Evolutionary conservation across 305 asterid species (phyloP), one percentile per base, ranked within the genome.

Genomic region (Fraxinus albicans): DNA sequence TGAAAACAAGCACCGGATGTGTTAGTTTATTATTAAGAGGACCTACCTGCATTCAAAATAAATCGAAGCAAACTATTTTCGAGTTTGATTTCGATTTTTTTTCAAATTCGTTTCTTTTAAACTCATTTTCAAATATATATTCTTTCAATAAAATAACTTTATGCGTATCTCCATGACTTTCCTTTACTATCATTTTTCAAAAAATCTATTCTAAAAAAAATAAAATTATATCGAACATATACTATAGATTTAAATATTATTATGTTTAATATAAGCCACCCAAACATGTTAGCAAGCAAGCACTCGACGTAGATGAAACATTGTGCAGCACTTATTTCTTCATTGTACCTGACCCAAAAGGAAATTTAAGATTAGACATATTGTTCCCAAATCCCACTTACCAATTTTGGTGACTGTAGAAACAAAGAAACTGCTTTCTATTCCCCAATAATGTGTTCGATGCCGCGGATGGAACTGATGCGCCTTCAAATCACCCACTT

Each of bases 291-390:
- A 53, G 63, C 63, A 40, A 40, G 50, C 50, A 9, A 40, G 50
- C 50, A 40, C 50, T 40, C 50, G 3, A 40, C 50, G 15, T 8
- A 1, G 50, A 53, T 53, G 23, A 17, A 53, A 53, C 65, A 47
- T 47, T 47, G 60, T 47, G 60, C 60, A 13, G 29, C 72, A 21
- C 72, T 60, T 60, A 25, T 60, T 60, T 19, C 72, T 63, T 63
- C 73, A 9, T 23, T 21, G 33, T 23, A 19, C 1, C 17, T 8
- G 12, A 19, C 70, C 70, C 8, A 65, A 65, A 8, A 10, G 33
- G 34, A 65, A 23, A 65, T 81, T 76, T 79, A 53, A 82, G 93
- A 92, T 88, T 88, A 81, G 97, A 90, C 88, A 82, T 44, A 86
- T 83, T 87, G 94, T 90, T 84, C 86, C 65, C 3, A 31, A 31